Conservation (phyloP, 108 stramenopile species). For the Skeletonema menzelii region DNA sequence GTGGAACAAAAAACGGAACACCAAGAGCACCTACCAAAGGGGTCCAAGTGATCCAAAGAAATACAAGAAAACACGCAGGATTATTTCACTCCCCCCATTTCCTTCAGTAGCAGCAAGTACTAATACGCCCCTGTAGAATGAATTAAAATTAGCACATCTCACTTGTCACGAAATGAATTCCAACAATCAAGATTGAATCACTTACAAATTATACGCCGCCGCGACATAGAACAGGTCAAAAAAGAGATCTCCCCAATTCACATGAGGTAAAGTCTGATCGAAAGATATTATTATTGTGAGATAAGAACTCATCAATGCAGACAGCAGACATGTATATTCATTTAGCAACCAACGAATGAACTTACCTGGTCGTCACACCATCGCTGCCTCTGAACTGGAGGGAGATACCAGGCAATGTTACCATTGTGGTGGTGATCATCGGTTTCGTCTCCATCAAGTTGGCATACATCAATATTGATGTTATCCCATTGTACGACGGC, state of each 20-base stretch:
- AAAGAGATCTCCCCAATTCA: conserved; percentile 68
- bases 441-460: neutral
- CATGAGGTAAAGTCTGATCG: conserved; percentile 47
- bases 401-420: conserved; percentile 22
- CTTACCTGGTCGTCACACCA: conserved; percentile 54
- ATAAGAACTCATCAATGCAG: too few relatives aligned
- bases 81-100: neutral
- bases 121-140: neutral
- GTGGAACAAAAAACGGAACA: neutral
- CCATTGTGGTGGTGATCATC: too few relatives aligned
- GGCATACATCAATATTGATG: neutral
- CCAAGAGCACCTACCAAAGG: conserved; percentile 1
- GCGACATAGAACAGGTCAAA: conserved; percentile 70
- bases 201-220: conserved; percentile 49
- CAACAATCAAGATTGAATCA: neutral
- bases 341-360: too few relatives aligned
- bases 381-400: conserved; percentile 44
- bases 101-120: neutral
- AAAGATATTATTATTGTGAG: too few relatives aligned
- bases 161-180: neutral
- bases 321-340: too few relatives aligned
- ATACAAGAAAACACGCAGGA: conserved; percentile 41
- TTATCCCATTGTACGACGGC: too few relatives aligned
- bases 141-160: neutral
- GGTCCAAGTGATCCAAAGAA: conserved; percentile 39